These are phyloP conservation scores for Beta macrorhiza DNA, from an alignment of 179 eudicot species.

Conservation along the genomic window DNA sequence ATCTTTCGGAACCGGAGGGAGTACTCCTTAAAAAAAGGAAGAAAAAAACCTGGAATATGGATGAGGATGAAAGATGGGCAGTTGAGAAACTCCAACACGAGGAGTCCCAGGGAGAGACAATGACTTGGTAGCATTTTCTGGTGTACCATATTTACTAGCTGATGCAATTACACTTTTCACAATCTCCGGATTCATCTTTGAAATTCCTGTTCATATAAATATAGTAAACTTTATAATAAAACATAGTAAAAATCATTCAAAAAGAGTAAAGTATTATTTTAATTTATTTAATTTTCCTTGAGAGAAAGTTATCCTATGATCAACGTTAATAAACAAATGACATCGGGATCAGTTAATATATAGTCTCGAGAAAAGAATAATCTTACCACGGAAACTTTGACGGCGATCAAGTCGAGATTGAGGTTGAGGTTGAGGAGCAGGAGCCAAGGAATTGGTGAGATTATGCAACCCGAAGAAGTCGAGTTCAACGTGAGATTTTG, in stretches of 20 bases:
- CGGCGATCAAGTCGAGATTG: conserved; percentile 40
- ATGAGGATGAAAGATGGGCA: conserved; percentile 13
- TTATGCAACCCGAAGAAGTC: conserved; percentile 40
- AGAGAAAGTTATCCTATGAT: too few relatives aligned
- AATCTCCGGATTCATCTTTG: conserved; percentile 66
- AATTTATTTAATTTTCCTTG: too few relatives aligned
- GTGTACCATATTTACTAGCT: conserved; percentile 10
- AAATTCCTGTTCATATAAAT: conserved; percentile 33
- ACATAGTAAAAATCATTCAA: background rate
- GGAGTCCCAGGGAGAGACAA: conserved; percentile 2
- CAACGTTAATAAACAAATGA: too few relatives aligned
- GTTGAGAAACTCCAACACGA: background rate
- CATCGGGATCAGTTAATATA: too few relatives aligned
- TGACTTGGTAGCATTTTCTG: background rate
- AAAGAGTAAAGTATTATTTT: too few relatives aligned
- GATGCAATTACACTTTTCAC: conserved; percentile 57
- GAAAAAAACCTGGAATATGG: conserved; percentile 5
- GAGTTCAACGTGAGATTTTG: conserved; percentile 37
- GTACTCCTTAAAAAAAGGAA: too few relatives aligned
- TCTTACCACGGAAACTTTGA: conserved; percentile 51
- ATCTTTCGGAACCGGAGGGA: too few relatives aligned
- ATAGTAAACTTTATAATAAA: background rate
- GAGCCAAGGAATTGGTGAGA: too few relatives aligned
- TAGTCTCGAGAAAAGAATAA: background rate
- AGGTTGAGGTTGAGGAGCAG: background rate